Percentiles rank a stretch among this genome's conserved stretches.
Evolutionary conservation across 805 yeast species (phyloP).

Genomic region (Ogataea populi-albae): DNA sequence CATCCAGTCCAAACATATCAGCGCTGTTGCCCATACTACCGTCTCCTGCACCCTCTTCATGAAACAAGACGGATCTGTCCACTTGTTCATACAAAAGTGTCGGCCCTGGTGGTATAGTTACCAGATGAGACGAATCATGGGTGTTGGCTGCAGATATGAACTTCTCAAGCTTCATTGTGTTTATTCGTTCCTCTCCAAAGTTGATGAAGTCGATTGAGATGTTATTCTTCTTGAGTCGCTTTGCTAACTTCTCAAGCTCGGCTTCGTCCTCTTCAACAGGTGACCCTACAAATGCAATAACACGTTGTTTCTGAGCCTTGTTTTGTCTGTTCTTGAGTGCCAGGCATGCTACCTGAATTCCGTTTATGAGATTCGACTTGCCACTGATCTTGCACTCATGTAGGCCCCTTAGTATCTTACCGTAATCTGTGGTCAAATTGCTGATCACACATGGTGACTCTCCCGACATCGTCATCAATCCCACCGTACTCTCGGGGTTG

Average conservation of each 20-base stretch:
- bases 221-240: conserved; percentile 89
- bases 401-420: conserved; percentile 78
- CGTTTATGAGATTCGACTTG: conserved; percentile 63
- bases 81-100: conserved; percentile 78
- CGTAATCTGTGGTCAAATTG: conserved; percentile 83
- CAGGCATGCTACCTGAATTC: conserved; percentile 88
- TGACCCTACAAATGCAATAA: conserved; percentile 84
- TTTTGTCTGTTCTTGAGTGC: conserved; percentile 96
- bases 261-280: conserved; percentile 70
- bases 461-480: conserved; percentile 86
- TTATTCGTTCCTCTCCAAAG: conserved; percentile 83
- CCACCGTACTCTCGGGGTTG: conserved; percentile 94
- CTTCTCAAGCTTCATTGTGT: conserved; percentile 75
- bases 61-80: conserved; percentile 70
- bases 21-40: conserved; percentile 37
- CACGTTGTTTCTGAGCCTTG: conserved; percentile 86
- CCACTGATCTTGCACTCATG: conserved; percentile 78
- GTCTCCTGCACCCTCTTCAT: conserved; percentile 56
- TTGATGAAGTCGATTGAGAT: conserved; percentile 86
- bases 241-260: conserved; percentile 80
- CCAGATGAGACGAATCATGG: conserved; percentile 74
- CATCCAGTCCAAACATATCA: conserved; percentile 65
- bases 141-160: conserved; percentile 72
- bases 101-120: conserved; percentile 87
- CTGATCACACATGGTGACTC: conserved; percentile 81